Evolutionary conservation across 225 moss, liverwort and hornwort species (phyloP).

Genomic region (Straminergon stramineum): DNA sequence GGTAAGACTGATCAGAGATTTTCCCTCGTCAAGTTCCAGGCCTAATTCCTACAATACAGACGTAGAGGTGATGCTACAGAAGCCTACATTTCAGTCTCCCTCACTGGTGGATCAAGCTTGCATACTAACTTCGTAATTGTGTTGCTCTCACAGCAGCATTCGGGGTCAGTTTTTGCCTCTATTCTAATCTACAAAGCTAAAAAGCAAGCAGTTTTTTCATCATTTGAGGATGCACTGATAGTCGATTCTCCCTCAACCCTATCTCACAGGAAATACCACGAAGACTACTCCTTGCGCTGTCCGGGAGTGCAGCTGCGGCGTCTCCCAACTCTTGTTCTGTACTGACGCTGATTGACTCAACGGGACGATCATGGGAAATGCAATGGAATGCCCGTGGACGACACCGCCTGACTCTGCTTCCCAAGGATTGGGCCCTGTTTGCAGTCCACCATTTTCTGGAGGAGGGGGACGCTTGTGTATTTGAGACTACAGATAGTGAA

Average conservation of each 20-base stretch:
- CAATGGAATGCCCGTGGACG: neutral
- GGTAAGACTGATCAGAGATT: neutral
- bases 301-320: neutral
- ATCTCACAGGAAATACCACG: neutral
- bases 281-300: neutral
- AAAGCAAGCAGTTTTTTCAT: neutral
- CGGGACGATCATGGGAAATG: conserved; percentile 2
- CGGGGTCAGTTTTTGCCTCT: neutral
- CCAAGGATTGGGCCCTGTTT: conserved; percentile 5
- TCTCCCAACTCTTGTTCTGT: neutral
- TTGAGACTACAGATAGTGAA: neutral
- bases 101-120: neutral
- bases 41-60: neutral
- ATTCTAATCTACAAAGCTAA: neutral
- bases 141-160: neutral
- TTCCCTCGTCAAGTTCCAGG: neutral
- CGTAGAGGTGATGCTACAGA: neutral
- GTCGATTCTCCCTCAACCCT: neutral
- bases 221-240: neutral
- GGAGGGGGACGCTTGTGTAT: conserved; percentile 19
- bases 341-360: neutral
- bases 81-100: neutral
- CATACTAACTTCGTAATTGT: neutral
- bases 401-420: neutral
- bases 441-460: conserved; percentile 6